Base-by-base conservation (phyloP, 306 rosid species). In the Ceratonia siliqua region DNA sequence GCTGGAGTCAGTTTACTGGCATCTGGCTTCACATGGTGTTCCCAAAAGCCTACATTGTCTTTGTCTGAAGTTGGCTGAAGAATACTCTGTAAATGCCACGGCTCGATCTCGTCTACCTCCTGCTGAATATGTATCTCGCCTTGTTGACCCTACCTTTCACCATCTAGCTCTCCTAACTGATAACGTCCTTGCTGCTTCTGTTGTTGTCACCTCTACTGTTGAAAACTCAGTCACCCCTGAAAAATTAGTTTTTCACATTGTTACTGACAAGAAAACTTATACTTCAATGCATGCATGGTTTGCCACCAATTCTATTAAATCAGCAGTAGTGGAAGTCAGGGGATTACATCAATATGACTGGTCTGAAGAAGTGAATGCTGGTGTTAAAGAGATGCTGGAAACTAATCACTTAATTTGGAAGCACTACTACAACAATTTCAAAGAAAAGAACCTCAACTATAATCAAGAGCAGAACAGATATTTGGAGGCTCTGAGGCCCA, bases 201-300 rank as follows among this genome's bases (percentile, higher is more conserved):
- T 88, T 35, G 97, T 89, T 70, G 84, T 93, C 68, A 84, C 92
- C 27, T 91, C 98, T 48, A 71, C 97, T 0, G 49, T 89, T 73
- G 83, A 86, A 78, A 87, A 72, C 70, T 93, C 97, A 7, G 83
- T 80, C 78, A 80, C 83, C 79, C 97, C 97, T 12, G 89, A 84
- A 65, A 91, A 85, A 1, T 68, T 93, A 80, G 89, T 91, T 54
- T 89, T 93, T 76, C 98, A 93, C 78, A 86, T 93, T 30, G 88
- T 93, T 63, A 93, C 97, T 1, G 97, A 93, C 81, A 91, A 89
- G 87, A 87, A 93, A 72, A 93, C 98, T 39, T 93, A 86, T 62
- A 87, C 93, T 52, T 84, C 97, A 32, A 91, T 93, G 98, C 97
- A 93, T 78, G 90, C 98, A n/a, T 93, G 97, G 98, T 93, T 93